Conservation (phyloP, 257 asterid species). For the Capsicum chinense region DNA sequence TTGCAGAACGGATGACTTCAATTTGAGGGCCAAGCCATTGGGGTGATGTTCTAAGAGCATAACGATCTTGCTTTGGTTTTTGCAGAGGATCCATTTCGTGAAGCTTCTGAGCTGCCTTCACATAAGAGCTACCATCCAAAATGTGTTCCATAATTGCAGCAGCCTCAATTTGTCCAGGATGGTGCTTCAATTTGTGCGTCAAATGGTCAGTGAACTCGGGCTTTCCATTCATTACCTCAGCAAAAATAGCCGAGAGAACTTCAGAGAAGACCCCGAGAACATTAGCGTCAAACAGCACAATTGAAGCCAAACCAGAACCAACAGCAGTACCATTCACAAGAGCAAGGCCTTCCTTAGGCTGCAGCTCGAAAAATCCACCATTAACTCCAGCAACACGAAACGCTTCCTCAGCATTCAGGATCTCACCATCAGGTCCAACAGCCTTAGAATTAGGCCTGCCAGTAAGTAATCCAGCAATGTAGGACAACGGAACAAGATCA, state of each 20-base stretch:
- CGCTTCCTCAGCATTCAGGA: constrained; percentile 49
- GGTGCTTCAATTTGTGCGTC: constrained; percentile 60
- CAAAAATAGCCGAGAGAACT: constrained; percentile 55
- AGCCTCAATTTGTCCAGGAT: constrained; percentile 62
- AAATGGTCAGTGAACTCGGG: constrained; percentile 58
- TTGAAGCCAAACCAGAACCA: constrained; percentile 61
- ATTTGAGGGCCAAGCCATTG: constrained; percentile 65
- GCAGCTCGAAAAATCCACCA: constrained; percentile 52
- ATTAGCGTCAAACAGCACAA: constrained; percentile 53
- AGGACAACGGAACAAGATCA: constrained; percentile 59
- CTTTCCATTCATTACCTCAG: constrained; percentile 64
- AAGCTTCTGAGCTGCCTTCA: constrained; percentile 49
- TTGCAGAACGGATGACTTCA: constrained; percentile 57
- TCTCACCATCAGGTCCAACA: constrained; percentile 52
- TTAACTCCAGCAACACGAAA: constrained; percentile 44
- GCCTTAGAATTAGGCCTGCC: constrained; percentile 58
- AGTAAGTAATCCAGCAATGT: constrained; percentile 55
- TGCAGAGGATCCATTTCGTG: constrained; percentile 57
- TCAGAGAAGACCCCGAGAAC: constrained; percentile 46
- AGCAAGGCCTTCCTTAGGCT: constrained; percentile 63
- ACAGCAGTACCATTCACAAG: constrained; percentile 61
- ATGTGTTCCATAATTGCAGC: constrained; percentile 65
- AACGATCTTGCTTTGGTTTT: constrained; percentile 58
- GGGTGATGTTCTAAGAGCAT: constrained; percentile 59
- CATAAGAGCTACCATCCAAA: constrained; percentile 51